Conservation (phyloP, 176 grass and related monocot species). For the Oryza rufipogon region DNA sequence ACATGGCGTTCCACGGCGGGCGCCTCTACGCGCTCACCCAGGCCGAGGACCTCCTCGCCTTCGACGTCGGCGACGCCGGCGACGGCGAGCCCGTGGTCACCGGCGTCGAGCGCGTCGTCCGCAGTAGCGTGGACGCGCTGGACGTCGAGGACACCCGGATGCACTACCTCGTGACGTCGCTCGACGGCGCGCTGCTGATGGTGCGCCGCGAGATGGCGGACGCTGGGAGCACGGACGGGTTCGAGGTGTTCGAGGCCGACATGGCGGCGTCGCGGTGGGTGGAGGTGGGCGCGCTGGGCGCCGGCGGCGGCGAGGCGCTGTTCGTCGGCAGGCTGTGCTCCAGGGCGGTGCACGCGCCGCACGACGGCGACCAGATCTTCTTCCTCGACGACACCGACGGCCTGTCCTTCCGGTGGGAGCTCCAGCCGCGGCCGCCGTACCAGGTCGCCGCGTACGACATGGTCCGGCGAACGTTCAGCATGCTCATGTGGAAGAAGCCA, state of each 20-base stretch:
- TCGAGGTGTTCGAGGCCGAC: slow-evolving; percentile 8
- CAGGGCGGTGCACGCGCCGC: neutral
- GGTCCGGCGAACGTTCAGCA: no score
- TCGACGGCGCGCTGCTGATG: slow-evolving; percentile 15
- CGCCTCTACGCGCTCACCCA: slow-evolving; percentile 20
- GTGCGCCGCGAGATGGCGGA: neutral
- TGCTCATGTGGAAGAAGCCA: no score
- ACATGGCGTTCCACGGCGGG: neutral
- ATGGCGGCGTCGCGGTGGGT: neutral
- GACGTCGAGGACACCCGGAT: neutral
- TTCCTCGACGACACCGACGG: no score
- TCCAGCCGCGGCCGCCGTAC: no score
- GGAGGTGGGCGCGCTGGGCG: neutral
- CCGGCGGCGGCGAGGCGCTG: slow-evolving; percentile 9
- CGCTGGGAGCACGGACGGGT: neutral
- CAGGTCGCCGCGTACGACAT: no score
- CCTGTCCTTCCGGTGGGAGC: no score
- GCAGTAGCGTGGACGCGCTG: neutral
- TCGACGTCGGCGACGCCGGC: slow-evolving; percentile 9
- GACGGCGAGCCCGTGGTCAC: neutral
- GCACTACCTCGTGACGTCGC: slow-evolving; percentile 26
- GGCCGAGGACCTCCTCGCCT: slow-evolving; percentile 15
- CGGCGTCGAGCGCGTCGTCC: slow-evolving; percentile 8
- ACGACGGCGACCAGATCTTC: no score
- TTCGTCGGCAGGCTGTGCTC: slow-evolving; percentile 17